Conservation (phyloP, 1,284 basidiomycete genomes). For the Malassezia pachydermatis region DNA sequence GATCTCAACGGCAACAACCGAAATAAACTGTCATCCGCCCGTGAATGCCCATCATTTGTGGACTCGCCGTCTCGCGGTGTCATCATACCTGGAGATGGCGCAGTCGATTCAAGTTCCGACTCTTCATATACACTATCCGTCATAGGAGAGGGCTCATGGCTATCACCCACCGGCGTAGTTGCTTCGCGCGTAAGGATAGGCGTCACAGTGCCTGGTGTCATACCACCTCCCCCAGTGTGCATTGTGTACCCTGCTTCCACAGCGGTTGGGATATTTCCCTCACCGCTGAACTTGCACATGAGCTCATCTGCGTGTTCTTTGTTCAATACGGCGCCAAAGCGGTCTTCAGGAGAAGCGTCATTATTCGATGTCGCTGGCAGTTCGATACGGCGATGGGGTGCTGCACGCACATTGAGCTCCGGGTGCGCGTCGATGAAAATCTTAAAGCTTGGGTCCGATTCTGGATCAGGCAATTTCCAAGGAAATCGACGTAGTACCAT, state of each 20-base stretch:
- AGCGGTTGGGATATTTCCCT: constrained; percentile 8
- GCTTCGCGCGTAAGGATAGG: constrained; percentile 3
- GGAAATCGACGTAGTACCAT: constrained; percentile 96
- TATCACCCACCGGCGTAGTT: background rate
- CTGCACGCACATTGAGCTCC: constrained; percentile 61
- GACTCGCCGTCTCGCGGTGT: background rate
- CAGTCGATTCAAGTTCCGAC: background rate
- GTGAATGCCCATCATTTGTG: constrained; percentile 20
- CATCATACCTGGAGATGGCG: background rate
- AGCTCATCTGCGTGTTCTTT: background rate
- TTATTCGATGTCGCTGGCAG: background rate
- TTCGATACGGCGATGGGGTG: background rate
- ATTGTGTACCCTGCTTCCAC: constrained; percentile 13
- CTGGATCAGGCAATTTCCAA: constrained; percentile 94
- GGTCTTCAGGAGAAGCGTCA: constrained; percentile 9
- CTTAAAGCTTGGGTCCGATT: constrained; percentile 80
- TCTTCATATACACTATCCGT: background rate
- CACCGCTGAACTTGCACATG: background rate
- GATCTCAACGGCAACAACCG: constrained; percentile 84
- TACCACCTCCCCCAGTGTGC: too few relatives aligned
- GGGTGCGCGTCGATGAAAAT: constrained; percentile 86
- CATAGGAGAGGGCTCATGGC: background rate
- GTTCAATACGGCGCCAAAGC: background rate
- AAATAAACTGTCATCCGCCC: constrained; percentile 90
- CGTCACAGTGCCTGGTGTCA: background rate